Evolutionary conservation across 495 filamentous ascomycete genomes (phyloP).

Genomic region (Pseudomonodictys pantanalensis): DNA sequence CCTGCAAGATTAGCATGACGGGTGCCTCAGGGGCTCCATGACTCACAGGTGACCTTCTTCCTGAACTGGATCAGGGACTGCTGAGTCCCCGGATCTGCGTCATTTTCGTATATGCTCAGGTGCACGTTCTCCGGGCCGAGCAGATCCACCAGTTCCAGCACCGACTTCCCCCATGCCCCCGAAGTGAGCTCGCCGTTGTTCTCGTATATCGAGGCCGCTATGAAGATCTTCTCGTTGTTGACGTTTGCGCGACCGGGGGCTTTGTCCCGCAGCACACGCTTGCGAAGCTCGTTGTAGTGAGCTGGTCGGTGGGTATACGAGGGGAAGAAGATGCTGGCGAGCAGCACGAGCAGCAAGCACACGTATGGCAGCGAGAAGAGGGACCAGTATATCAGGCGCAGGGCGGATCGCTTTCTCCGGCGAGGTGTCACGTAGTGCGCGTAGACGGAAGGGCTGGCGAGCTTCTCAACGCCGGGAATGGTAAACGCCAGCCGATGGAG

Average conservation of each 20-base stretch:
- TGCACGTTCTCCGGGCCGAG: slow-evolving; percentile 55
- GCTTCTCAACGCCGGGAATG: slow-evolving; percentile 1
- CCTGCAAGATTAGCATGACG: slow-evolving; percentile 36
- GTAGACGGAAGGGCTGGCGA: slow-evolving; percentile 14
- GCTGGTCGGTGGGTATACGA: slow-evolving; percentile 25
- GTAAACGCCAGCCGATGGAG: not conserved
- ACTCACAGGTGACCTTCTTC: slow-evolving; percentile 44
- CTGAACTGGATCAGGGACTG: slow-evolving; percentile 45
- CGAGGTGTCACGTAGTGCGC: slow-evolving; percentile 18
- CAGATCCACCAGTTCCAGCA: slow-evolving; percentile 60
- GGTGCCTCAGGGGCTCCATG: not conserved
- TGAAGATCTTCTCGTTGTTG: slow-evolving; percentile 65
- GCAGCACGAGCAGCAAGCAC: slow-evolving; percentile 14
- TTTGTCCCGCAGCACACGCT: not conserved
- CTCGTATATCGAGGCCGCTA: slow-evolving; percentile 71
- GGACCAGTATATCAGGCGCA: slow-evolving; percentile 16
- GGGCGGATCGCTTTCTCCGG: slow-evolving; percentile 15
- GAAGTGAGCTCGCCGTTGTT: slow-evolving; percentile 53
- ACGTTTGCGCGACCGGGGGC: slow-evolving; percentile 57
- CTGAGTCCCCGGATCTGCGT: slow-evolving; percentile 50
- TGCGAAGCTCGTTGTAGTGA: slow-evolving; percentile 25
- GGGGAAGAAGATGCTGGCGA: slow-evolving; percentile 18
- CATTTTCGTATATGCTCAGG: slow-evolving; percentile 67
- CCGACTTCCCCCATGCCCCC: slow-evolving; percentile 62
- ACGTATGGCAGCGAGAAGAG: slow-evolving; percentile 19